Conservation (phyloP, 306 rosid genomes). For the Malus sieversii region DNA sequence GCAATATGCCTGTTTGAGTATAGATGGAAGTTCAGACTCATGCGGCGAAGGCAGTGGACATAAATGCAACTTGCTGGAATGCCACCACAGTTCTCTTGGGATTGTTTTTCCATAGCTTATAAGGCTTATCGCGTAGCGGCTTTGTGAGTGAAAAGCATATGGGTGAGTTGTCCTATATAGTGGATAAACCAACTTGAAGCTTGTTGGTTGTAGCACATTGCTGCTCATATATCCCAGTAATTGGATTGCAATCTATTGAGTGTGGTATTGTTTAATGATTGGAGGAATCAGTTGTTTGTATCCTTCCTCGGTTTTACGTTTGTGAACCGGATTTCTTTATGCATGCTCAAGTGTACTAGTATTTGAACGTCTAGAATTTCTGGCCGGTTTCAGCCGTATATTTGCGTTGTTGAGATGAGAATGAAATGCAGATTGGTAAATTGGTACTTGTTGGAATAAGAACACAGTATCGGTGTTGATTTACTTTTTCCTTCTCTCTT, state of each 20-base stretch:
- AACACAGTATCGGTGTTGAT: background rate
- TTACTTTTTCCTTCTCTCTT: background rate
- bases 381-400: background rate
- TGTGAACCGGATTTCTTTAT: background rate
- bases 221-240: background rate
- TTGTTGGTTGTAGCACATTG: conserved; percentile 1
- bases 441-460: background rate
- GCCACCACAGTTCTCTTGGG: background rate
- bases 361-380: background rate
- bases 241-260: background rate
- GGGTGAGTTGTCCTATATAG: background rate
- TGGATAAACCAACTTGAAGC: background rate
- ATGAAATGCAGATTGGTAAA: too few species aligned
- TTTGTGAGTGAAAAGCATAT: background rate
- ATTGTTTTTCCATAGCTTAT: background rate
- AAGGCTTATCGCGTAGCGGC: background rate
- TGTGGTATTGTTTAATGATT: background rate
- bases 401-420: background rate
- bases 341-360: background rate
- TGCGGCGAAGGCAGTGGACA: background rate
- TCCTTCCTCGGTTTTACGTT: background rate
- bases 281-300: too few species aligned
- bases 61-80: background rate
- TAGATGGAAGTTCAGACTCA: background rate
- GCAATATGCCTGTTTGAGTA: background rate